Evolutionary conservation across 176 grass and related monocot genomes (phyloP), one percentile per base, ranked within the genome.

Genomic region (Sorghum bicolor): DNA sequence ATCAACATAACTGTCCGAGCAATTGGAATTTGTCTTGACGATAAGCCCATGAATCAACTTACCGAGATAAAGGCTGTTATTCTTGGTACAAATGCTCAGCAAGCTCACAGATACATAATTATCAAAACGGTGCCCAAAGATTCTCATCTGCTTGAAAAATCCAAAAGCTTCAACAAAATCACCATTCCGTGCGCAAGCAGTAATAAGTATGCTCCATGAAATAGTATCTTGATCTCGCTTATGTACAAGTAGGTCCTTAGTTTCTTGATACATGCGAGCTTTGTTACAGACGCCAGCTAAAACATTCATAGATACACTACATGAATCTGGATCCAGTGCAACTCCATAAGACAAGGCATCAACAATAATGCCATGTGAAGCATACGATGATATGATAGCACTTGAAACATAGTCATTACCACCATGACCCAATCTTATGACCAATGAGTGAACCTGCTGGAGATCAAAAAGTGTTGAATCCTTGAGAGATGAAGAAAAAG

Each of bases 171-270:
- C 69, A 26, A 67, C 19, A 45, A 62, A 94, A 87, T 90, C 80
- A 73, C 89, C 86, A 79, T 85, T 90, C 43, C 85, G 47, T 65
- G 78, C 76, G 36, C 84, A 94, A 78, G 93, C 74, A 86, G 86
- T 89, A 68, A 93, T 85, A 85, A 94, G 87, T 76, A 95, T 86
- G 82, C 87, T 95, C 87, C 90, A 95, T 17, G 96, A 98, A 67
- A 90, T 34, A 43, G 24, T 83, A 88, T 92, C 91, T 33, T 47
- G 76, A 38, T 11, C 81, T 85, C 80, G 45, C 70, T 80, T 80
- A 73, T 63, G 48, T 47, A 93, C 71, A 79, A 98, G 67, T 80
- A 95, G 68, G 33, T 88, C 75, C 39, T 92, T 90, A 12, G 88
- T 72, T 77, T 92, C 83, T 61, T 91, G 36, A 33, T 88, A 90